Conservation (phyloP, 139 green algal species). For the Eudorina sp. region DNA sequence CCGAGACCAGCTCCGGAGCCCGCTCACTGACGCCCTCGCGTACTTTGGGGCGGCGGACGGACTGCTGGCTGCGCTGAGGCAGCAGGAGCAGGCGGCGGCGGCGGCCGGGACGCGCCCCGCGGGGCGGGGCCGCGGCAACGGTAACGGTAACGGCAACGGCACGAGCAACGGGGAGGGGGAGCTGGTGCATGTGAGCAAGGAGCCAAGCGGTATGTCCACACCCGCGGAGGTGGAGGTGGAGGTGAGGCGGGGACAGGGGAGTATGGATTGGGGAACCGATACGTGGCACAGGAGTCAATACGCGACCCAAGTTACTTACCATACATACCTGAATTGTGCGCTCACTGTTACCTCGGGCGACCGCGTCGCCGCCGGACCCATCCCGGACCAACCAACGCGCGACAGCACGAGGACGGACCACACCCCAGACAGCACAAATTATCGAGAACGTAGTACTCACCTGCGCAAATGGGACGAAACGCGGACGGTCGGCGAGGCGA, state of each 20-base stretch:
- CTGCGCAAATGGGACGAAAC: no score
- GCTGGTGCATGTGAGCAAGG: slow-evolving; percentile 26
- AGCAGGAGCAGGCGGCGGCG: not conserved
- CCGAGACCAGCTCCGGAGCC: slow-evolving; percentile 33
- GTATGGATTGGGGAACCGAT: no score
- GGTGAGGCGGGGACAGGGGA: not conserved
- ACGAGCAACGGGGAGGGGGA: slow-evolving; percentile 21
- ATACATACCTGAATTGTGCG: no score
- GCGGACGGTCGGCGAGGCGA: no score
- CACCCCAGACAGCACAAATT: no score
- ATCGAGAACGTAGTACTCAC: no score
- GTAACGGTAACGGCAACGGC: not conserved
- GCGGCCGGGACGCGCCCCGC: not conserved
- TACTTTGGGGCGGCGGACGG: slow-evolving; percentile 47
- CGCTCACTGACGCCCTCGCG: slow-evolving; percentile 39
- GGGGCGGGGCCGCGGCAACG: not conserved
- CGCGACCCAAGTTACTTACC: no score
- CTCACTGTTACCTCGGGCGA: no score
- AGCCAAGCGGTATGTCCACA: slow-evolving; percentile 27
- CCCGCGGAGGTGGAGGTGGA: slow-evolving; percentile 43
- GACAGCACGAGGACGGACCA: no score
- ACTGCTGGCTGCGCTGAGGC: not conserved
- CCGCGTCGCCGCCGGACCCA: no score
- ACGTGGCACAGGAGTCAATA: no score
- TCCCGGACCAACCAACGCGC: no score